Conservation (phyloP, 2,329 filamentous ascomycete species). For the Penicillium sp. region DNA sequence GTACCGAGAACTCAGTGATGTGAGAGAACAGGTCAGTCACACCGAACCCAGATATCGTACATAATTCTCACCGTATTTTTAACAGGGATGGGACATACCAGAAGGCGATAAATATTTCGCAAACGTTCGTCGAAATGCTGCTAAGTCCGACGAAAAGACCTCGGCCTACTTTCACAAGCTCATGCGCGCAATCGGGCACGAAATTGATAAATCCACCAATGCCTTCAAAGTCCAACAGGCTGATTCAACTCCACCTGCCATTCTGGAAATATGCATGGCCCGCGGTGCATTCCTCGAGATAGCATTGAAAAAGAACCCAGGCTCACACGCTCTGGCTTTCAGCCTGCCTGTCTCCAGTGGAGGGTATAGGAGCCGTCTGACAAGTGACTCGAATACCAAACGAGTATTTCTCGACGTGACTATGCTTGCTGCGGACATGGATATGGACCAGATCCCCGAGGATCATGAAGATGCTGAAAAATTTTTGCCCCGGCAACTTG, state of each 20-base stretch:
- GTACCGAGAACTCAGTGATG: background rate
- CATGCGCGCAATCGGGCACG: background rate
- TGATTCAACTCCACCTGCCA: background rate
- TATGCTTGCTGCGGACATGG: conserved; percentile 51
- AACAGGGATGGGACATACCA: background rate
- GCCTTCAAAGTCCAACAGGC: conserved; percentile 10
- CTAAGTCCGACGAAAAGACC: background rate
- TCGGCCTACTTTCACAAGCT: background rate
- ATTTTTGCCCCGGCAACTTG: conserved; percentile 28
- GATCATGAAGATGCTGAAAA: conserved; percentile 22
- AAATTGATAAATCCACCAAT: background rate
- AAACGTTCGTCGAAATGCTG: background rate
- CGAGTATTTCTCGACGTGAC: conserved; percentile 48
- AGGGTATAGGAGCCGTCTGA: background rate
- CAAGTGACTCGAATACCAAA: conserved; percentile 2
- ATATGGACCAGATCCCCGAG: conserved; percentile 22
- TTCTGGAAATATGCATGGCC: conserved; percentile 58
- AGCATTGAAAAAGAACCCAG: conserved; percentile 38
- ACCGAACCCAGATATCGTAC: background rate
- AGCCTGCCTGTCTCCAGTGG: background rate
- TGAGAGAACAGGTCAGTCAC: background rate
- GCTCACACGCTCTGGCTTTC: conserved; percentile 23
- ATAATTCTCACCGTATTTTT: background rate
- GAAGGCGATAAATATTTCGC: background rate
- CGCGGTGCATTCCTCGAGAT: conserved; percentile 52